phyloP scores from a whole-genome alignment of 768 basidiomycete genomes.

The Clavulina sp. region DNA sequence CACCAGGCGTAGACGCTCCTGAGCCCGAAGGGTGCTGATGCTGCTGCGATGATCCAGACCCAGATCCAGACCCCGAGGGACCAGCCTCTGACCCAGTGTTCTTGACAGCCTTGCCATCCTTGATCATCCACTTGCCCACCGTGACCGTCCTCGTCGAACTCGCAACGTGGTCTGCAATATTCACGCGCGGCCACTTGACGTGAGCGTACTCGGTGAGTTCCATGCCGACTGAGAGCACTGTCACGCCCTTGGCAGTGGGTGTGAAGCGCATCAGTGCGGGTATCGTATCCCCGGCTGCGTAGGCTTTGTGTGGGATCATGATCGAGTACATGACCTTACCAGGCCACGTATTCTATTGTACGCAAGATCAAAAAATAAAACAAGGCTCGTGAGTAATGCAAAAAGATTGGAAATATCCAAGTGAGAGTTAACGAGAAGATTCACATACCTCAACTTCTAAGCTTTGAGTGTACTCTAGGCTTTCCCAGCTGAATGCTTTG shows the following conservation, averaged over 20 bases:
- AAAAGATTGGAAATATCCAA: slow-evolving; percentile 31
- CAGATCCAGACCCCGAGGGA: too few relatives aligned
- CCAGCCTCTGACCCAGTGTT: too few relatives aligned
- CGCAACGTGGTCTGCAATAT: too few relatives aligned
- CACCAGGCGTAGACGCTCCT: too few relatives aligned
- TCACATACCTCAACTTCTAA: slow-evolving; percentile 36
- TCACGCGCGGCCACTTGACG: slow-evolving; percentile 37
- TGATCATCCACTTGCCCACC: too few relatives aligned
- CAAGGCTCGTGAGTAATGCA: too few relatives aligned
- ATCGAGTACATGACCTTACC: slow-evolving; percentile 92
- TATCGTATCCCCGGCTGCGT: slow-evolving; percentile 76
- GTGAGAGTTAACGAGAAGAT: background rate
- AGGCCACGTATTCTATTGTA: slow-evolving; percentile 68
- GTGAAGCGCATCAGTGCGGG: slow-evolving; percentile 73
- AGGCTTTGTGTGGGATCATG: slow-evolving; percentile 89
- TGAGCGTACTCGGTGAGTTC: slow-evolving; percentile 50
- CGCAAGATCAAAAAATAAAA: slow-evolving; percentile 18
- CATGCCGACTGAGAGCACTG: slow-evolving; percentile 46
- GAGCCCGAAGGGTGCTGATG: too few relatives aligned
- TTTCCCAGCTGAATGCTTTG: slow-evolving; percentile 59
- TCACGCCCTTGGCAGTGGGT: slow-evolving; percentile 70
- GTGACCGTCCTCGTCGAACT: too few relatives aligned
- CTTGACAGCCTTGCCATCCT: background rate
- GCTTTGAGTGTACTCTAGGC: slow-evolving; percentile 90
- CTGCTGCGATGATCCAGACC: too few relatives aligned